Evolutionary conservation across 2,329 filamentous ascomycete genomes (phyloP).

Genomic region (Pseudodiploospora longispora): DNA sequence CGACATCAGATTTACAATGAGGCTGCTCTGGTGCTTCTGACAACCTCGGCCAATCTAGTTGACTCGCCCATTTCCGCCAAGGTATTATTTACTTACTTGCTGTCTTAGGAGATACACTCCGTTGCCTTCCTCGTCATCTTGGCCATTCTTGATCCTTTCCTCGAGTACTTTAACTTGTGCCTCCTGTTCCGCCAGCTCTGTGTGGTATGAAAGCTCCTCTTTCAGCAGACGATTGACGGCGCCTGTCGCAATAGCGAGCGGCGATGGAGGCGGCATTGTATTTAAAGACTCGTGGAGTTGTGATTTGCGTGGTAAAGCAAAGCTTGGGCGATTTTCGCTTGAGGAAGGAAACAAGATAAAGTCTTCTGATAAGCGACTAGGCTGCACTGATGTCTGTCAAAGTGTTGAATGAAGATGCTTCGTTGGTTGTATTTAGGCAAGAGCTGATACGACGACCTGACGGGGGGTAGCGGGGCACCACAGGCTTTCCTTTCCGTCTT

Average conservation of each 20-base stretch:
- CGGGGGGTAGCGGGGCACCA: no score
- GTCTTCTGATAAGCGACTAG: no score
- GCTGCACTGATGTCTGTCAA: no score
- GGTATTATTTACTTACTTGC: conserved; percentile 53
- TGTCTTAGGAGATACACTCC: conserved; percentile 74
- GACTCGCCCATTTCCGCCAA: not conserved
- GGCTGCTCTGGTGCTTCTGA: not conserved
- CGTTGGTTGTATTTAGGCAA: no score
- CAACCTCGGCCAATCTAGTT: not conserved
- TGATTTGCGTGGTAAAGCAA: conserved; percentile 3
- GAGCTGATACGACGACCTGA: no score
- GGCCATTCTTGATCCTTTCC: conserved; percentile 43
- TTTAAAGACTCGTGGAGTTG: conserved; percentile 2
- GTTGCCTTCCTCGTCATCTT: conserved; percentile 59
- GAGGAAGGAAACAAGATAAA: no score
- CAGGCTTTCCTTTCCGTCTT: no score
- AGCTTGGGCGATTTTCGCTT: not conserved
- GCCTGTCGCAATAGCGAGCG: conserved; percentile 70
- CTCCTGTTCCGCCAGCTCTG: conserved; percentile 71
- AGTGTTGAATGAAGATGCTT: no score
- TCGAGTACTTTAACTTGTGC: conserved; percentile 62
- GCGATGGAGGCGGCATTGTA: conserved; percentile 66
- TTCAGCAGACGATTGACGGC: conserved; percentile 79
- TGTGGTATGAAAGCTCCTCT: conserved; percentile 85
- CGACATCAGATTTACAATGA: no score